These are phyloP conservation scores for Candida sphagnicola DNA, from an alignment of 805 yeast genomes.

Conservation along the genomic window DNA sequence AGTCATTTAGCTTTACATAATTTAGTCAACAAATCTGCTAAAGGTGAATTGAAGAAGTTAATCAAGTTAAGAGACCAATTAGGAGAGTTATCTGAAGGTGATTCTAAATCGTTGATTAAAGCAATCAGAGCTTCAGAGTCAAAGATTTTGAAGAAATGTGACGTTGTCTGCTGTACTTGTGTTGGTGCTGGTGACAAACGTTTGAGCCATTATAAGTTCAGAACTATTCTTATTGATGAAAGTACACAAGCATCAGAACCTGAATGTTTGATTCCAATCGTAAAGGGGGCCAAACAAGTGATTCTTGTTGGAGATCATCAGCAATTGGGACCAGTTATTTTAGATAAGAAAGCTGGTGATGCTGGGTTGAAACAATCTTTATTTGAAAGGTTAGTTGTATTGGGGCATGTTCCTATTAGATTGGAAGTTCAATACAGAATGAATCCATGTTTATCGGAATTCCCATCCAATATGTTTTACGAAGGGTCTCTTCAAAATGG, in stretches of 20 bases:
- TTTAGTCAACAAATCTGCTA: constrained; percentile 44
- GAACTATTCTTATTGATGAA: constrained; percentile 86
- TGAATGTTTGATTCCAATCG: constrained; percentile 83
- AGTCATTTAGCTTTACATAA: constrained; percentile 55
- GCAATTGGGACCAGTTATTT: constrained; percentile 89
- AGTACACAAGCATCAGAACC: constrained; percentile 94
- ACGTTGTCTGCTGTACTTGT: constrained; percentile 87
- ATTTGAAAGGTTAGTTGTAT: constrained; percentile 77
- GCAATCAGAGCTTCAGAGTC: constrained; percentile 47
- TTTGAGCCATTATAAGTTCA: constrained; percentile 51
- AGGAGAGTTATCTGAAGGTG: constrained; percentile 63
- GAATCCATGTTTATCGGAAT: constrained; percentile 86
- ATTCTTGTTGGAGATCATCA: constrained; percentile 93
- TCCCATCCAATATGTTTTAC: constrained; percentile 86
- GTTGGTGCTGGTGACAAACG: constrained; percentile 85
- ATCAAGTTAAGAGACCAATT: constrained; percentile 54
- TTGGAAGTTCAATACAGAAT: constrained; percentile 92
- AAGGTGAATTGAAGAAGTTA: constrained; percentile 56
- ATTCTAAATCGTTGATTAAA: constrained; percentile 38
- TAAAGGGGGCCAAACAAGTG: constrained; percentile 85
- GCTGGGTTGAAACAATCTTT: constrained; percentile 86
- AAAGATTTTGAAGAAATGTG: constrained; percentile 50
- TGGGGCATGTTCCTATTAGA: constrained; percentile 82
- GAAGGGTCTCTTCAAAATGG: constrained; percentile 93
- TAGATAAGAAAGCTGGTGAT: constrained; percentile 74